Evolutionary conservation across 148 eudicot species (phyloP), one percentile per base, ranked within the genome.

Genomic region (Rhododendron ovatum): DNA sequence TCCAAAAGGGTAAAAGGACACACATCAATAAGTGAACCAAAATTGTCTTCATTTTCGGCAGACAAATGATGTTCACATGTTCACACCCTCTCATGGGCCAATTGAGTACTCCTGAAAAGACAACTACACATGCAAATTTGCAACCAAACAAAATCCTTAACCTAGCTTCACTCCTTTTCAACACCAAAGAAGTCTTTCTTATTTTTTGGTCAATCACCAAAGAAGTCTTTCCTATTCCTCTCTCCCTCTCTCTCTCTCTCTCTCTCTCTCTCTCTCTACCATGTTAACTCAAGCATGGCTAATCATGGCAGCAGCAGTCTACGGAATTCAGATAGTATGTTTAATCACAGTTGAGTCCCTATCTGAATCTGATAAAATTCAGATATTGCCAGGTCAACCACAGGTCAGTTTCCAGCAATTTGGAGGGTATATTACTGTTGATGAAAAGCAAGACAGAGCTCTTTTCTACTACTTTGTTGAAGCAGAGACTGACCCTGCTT

Each of bases 401-500:
- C 48, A 78, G 39, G 98, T 93, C 17, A 86, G 84, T 61, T 96
- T 96, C 84, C 84, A 90, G 85, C 98, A 96, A 85, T 96, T 78
- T 86, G 85, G 91, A 20, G 98, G 98, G 0, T 94, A 93, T 83
- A 71, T 96, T 4, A 90, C 89, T 9, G 89, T 96, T 12, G 93
- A 92, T 89, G 86, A 88, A 75, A 69, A 78, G 26, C 73, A 87
- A 26, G 69, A 88, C 71, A 93, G 95, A 86, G 67, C 90, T 24
- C 89, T 93, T 22, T 96, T 94, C 84, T 94, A 96, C 90, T 96
- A 93, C 88, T 92, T 93, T 88, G 93, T 92, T 63, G 89, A 96
- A 89, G 93, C 98, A 69, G 87, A 96, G 86, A 85, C 86, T 2
- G 86, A 83, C 26, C 91, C 92, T 84, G 84, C 91, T 84, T 86